Evolutionary conservation across 331 rosid genomes (phyloP).

Genomic region (Acacia concinna): DNA sequence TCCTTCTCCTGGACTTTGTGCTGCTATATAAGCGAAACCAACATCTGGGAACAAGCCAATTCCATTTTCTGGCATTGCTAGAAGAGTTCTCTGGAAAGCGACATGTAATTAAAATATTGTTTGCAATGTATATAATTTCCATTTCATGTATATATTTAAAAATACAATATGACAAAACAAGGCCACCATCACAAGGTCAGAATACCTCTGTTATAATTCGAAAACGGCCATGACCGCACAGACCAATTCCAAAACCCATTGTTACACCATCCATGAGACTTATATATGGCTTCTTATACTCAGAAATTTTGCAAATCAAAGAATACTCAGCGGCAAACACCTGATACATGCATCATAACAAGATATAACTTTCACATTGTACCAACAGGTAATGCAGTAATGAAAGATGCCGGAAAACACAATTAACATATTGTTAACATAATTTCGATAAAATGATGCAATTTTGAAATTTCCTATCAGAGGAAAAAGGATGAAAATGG

Average conservation of each 20-base stretch:
- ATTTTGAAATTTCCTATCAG: neutral
- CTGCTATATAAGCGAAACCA: conserved; percentile 89
- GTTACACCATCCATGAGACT: conserved; percentile 95
- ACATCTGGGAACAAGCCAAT: conserved; percentile 96
- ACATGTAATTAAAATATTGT: conserved; percentile 3
- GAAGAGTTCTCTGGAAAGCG: conserved; percentile 73
- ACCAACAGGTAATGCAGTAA: conserved; percentile 9
- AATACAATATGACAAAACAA: conserved; percentile 10
- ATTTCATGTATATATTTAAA: neutral
- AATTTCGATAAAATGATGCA: neutral
- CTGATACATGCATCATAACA: conserved; percentile 46
- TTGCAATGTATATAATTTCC: conserved; percentile 29
- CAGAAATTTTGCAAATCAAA: conserved; percentile 82
- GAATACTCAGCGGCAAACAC: conserved; percentile 94
- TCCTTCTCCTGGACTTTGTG: conserved; percentile 94
- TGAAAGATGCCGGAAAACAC: conserved; percentile 23
- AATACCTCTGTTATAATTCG: conserved; percentile 90
- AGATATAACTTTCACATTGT: conserved; percentile 17
- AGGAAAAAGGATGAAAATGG: neutral
- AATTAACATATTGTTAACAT: conserved; percentile 7
- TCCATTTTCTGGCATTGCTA: conserved; percentile 99
- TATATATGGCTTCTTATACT: conserved; percentile 87
- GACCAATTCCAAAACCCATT: conserved; percentile 97
- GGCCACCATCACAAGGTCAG: conserved; percentile 19
- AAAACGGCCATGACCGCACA: conserved; percentile 92